Base-by-base conservation (phyloP, 345 rosid species). In the Physaria fendleri region DNA sequence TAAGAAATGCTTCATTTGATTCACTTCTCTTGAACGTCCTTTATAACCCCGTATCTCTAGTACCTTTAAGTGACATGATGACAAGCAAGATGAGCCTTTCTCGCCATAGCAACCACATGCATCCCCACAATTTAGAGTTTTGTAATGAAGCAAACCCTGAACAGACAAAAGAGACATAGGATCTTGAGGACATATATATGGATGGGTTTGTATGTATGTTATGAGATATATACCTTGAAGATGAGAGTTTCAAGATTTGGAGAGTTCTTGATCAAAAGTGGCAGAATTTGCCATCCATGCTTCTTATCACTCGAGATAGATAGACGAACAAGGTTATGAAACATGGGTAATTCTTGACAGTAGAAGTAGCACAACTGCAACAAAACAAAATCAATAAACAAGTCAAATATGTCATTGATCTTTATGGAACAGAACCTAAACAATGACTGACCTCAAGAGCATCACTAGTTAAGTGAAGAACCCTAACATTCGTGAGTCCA, bases 241-340 rank as follows among this genome's bases (percentile, higher is more conserved):
- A 57, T n/a, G 16, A 57, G 40, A 42, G 50, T 20, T 42, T 57
- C 29, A 3, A 57, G 40, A 42, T 57, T 42, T 29, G 63, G 63
- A 43, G 51, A 57, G 6, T 42, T 57, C 29, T 42, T 57, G 50
- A 57, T 29, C 16, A 57, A 5, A 29, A 17, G 12, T 29, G 51
- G 63, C 23, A 57, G 35, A 6, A 18, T 17, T 12, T 28, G n/a
- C 51, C 63, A 57, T 42, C 64, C 51, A 29, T 23, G 17, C 34
- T n/a, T 11, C 22, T 20, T 3, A 12, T 25, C 6, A 58, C 41
- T 29, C 14, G 16, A 6, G 1, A 43, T 43, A 20, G 41, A 42
- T 30, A 58, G 41, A 42, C 5, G 6, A 8, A 18, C 37, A 29
- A 58, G 40, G 40, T 11, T 42, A 18, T 20, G 11, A 40, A 42